phyloP scores from a whole-genome alignment of 1,284 basidiomycete species.

The Rhodotorula mucilaginosa region DNA sequence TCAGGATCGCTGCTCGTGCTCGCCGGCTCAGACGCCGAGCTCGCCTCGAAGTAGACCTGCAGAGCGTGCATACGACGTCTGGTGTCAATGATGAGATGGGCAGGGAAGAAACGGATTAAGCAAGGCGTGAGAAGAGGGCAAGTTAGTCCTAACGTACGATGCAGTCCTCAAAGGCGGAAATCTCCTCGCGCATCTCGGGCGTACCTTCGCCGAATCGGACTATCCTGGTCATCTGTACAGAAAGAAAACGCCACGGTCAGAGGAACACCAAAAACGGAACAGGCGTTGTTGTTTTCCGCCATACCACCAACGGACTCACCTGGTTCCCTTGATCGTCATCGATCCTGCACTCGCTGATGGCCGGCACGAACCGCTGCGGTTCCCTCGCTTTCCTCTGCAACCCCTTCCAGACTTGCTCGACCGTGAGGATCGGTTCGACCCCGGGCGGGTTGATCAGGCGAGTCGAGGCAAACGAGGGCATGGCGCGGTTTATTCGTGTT shows the following conservation, averaged over 20 bases:
- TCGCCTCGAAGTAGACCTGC: conserved; percentile 30
- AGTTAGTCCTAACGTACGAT: conserved; percentile 12
- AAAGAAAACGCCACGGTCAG: background rate
- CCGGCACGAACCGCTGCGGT: conserved; percentile 16
- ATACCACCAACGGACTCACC: conserved; percentile 1
- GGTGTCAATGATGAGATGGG: background rate
- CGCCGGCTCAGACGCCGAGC: background rate
- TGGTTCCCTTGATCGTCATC: conserved; percentile 21
- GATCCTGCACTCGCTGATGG: conserved; percentile 12
- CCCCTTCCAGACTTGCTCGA: conserved; percentile 19
- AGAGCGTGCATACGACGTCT: too few species aligned
- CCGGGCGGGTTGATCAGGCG: conserved; percentile 28
- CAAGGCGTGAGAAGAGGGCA: background rate
- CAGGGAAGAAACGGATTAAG: too few species aligned
- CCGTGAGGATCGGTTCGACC: conserved; percentile 5
- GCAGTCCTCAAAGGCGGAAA: background rate
- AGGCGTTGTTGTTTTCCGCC: too few species aligned
- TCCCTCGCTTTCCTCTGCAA: conserved; percentile 18
- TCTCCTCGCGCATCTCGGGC: conserved; percentile 11
- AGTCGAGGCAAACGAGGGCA: conserved; percentile 22
- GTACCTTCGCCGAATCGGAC: conserved; percentile 12
- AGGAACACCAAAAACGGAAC: too few species aligned
- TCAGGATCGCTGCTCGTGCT: background rate
- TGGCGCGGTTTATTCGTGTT: background rate
- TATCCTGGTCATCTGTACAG: conserved; percentile 10